Evolutionary conservation across 1,139 yeast species (phyloP).

Genomic region (Entelexis sorbosivorans): DNA sequence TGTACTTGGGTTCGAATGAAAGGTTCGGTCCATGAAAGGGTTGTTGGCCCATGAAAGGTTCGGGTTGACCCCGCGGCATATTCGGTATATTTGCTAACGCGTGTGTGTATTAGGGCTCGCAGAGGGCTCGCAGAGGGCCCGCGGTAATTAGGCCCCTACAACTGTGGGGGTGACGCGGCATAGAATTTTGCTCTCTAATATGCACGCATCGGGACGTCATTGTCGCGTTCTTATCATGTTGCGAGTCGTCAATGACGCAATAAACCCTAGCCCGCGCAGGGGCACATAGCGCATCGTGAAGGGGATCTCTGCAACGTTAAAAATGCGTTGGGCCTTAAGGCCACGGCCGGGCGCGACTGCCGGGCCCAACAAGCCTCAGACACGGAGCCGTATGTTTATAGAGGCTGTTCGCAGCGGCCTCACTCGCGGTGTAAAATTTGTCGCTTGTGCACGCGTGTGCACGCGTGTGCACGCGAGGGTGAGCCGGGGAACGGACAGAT

Average conservation of each 20-base stretch:
- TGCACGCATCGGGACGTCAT: not conserved
- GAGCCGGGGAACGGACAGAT: not conserved
- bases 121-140: too few relatives aligned
- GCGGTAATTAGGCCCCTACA: not conserved
- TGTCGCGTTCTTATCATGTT: conserved; percentile 1
- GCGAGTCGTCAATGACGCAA: not conserved
- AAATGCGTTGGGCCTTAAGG: not conserved
- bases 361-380: too few relatives aligned
- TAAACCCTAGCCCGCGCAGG: conserved; percentile 3
- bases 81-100: not conserved
- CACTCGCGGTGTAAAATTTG: too few relatives aligned
- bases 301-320: not conserved
- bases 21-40: too few relatives aligned
- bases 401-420: too few relatives aligned
- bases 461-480: not conserved
- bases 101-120: not conserved
- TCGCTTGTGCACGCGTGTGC: too few relatives aligned
- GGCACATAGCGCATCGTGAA: conserved; percentile 2
- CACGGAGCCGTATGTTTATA: too few relatives aligned
- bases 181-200: not conserved
- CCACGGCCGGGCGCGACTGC: too few relatives aligned
- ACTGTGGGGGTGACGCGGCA: not conserved
- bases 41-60: too few relatives aligned
- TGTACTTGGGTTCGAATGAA: too few relatives aligned
- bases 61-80: too few relatives aligned